Evolutionary conservation across 2,329 filamentous ascomycete genomes (phyloP), one percentile per base, ranked within the genome.

Genomic region (Madurella fahalii): DNA sequence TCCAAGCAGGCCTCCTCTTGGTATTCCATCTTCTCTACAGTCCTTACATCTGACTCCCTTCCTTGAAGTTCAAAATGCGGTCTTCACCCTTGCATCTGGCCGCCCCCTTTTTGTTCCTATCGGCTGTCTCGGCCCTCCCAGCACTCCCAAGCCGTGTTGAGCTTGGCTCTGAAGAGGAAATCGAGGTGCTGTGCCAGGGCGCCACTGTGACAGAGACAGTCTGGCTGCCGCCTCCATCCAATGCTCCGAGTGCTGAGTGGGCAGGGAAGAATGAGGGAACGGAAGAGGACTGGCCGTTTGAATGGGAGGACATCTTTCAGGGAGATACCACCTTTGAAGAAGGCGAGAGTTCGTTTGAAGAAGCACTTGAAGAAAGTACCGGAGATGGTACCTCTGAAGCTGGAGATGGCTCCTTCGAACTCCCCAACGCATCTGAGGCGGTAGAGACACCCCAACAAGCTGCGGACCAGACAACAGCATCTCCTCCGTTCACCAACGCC

Each of bases 91-190:
- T 59, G 13, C 40, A 61, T 57, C 57, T 63, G 30, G 45, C 58
- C 55, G 42, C 59, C 54, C 61, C 59, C 47, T 61, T 64, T 37
- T 39, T 63, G 46, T 47, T 61, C 44, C 42, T 43, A 25, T 55
- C 50, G 12, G 41, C 52, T 5, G 54, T 42, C 2, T 48, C 40
- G n/a, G 61, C 54, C 16, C 52, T 17, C 53, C 63, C 45, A 52
- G 32, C 31, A 20, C 20, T 25, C 25, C 25, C 7, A 7, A 25
- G 25, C 25, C 25, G 42, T 17, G 45, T 58, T 20, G 50, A 42
- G 15, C 52, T 60, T 5, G 25, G 25, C 25, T 7, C 25, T 25
- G 25, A 25, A 25, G 25, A 61, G 11, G 48, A 58, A 41, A 50
- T 53, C 15, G 50, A 57, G 31, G 16, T 58, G 17, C 31, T 54